Base-by-base conservation (phyloP, 176 grass and related monocot species). In the Elaeis guineensis region DNA sequence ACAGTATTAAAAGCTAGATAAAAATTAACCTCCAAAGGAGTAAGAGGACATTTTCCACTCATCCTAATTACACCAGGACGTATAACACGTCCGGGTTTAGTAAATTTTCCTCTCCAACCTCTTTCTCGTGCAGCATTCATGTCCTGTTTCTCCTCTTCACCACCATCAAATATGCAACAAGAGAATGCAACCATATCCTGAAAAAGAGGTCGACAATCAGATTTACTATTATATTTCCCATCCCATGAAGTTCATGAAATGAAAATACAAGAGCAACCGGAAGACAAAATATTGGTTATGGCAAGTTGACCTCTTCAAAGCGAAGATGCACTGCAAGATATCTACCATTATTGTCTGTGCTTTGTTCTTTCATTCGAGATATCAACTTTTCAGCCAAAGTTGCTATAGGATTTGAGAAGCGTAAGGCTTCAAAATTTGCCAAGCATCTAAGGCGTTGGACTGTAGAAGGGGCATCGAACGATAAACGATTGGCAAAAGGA, bases 181-280 rank as follows among this genome's bases (percentile, higher is more conserved):
- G 94, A 98, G 78, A 98, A 98, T 5, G 94, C 88, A 66, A 98
- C 94, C 94, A 98, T 98, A 85, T 98, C 94, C 94, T 98, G 77
- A 14, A 85, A 54, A 52, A 72, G 49, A 52, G 19, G 17, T 12
- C 7, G 39, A 30, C 19, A 9, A 35, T 44, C 19, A 39, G 11
- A 12, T 14, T 44, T 44, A 12, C 35, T 12, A 44, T 44, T 44
- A 44, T 44, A 44, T 44, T 44, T 44, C 35, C 32, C 2, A 44
- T 44, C 35, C 32, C 2, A 44, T 44, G 28, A 44, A 44, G 35
- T 44, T 44, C 35, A 44, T 44, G 6, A 44, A 12, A 44, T 44
- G 11, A 44, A 44, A 44, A 44, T 44, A 55, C 63, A 52, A 52
- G 21, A 17, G 49, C 23, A 50, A 67, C 35, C 35, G 2, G 11